phyloP scores from a whole-genome alignment of 352 stramenopile genomes.

The Pythium utonaiense region DNA sequence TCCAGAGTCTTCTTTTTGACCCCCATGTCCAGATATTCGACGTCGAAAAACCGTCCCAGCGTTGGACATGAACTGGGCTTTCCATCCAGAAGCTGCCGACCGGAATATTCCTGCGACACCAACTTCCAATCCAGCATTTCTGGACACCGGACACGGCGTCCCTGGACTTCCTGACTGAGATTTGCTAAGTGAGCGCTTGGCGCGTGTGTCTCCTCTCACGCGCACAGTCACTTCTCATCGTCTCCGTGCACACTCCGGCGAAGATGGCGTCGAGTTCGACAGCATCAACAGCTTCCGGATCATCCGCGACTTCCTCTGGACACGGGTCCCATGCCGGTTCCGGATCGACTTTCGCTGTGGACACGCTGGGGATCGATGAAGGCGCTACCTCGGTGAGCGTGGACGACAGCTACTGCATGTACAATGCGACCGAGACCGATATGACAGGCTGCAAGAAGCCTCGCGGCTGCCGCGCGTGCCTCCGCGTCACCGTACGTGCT shows the following conservation, averaged over 20 bases:
- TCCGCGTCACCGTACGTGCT: slow-evolving; percentile 7
- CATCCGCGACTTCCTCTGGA: not conserved
- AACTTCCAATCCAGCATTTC: too few relatives aligned
- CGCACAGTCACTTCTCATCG: too few relatives aligned
- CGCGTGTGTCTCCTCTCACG: too few relatives aligned
- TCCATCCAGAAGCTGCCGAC: too few relatives aligned
- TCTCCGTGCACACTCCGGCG: too few relatives aligned
- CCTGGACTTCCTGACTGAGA: not conserved
- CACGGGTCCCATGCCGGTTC: not conserved
- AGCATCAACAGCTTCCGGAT: not conserved
- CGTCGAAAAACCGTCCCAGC: too few relatives aligned
- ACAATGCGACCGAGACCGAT: slow-evolving; percentile 6
- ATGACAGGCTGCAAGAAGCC: slow-evolving; percentile 9
- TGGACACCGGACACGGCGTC: not conserved
- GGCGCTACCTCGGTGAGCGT: not conserved
- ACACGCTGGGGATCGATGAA: not conserved
- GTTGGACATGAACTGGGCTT: slow-evolving; percentile 1
- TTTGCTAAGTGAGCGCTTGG: too few relatives aligned
- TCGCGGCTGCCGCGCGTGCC: slow-evolving; percentile 4
- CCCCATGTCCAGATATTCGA: not conserved
- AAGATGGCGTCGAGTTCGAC: not conserved
- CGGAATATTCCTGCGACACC: too few relatives aligned
- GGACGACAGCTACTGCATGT: slow-evolving; percentile 10
- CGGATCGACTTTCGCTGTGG: not conserved
- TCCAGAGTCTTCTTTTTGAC: not conserved